Evolutionary conservation across 495 filamentous ascomycete genomes (phyloP).

Genomic region (Poronia punctata): DNA sequence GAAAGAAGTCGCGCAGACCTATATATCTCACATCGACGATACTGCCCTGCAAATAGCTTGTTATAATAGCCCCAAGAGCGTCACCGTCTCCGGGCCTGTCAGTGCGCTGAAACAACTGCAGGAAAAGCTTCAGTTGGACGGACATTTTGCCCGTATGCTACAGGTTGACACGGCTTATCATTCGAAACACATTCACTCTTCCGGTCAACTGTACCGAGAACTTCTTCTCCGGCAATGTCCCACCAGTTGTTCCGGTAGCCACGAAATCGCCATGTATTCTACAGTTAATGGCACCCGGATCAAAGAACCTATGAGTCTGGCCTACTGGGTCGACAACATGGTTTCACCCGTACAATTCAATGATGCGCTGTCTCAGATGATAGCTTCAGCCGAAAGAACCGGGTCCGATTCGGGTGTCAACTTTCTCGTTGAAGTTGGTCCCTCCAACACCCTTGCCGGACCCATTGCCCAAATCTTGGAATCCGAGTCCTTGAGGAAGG

Average conservation of each 20-base stretch:
- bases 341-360: constrained; percentile 28
- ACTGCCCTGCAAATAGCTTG: constrained; percentile 32
- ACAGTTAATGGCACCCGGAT: constrained; percentile 25
- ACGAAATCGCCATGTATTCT: constrained; percentile 24
- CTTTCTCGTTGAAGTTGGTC: constrained; percentile 46
- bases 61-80: constrained; percentile 46
- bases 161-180: constrained; percentile 55
- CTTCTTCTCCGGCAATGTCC: background rate
- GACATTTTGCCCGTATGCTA: constrained; percentile 45
- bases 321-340: constrained; percentile 32
- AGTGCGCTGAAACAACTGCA: constrained; percentile 38
- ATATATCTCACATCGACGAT: constrained; percentile 17
- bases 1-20: constrained; percentile 27
- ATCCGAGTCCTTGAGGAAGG: constrained; percentile 22
- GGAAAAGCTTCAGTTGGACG: constrained; percentile 31
- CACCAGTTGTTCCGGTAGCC: constrained; percentile 2
- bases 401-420: constrained; percentile 4
- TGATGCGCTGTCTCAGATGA: too few relatives aligned
- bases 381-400: too few relatives aligned
- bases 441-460: constrained; percentile 38
- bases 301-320: constrained; percentile 6
- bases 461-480: constrained; percentile 36
- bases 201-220: constrained; percentile 29
- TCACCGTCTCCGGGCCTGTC: constrained; percentile 51
- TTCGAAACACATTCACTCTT: constrained; percentile 51